Evolutionary conservation across 345 rosid species (phyloP), one percentile per base, ranked within the genome.

Genomic region (Populus davidiana): DNA sequence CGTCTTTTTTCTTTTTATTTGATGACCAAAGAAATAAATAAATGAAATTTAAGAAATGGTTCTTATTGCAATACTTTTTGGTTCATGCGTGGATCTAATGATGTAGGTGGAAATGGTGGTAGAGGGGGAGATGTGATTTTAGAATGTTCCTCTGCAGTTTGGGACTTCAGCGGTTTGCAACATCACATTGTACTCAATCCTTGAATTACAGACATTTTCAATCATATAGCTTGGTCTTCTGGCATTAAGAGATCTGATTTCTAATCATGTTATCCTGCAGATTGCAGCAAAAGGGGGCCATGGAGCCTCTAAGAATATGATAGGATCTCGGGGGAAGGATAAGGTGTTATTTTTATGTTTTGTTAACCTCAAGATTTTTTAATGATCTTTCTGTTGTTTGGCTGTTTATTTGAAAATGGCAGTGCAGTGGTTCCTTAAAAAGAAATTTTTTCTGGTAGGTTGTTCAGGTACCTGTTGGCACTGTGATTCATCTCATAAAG

Each of bases 71-170:
- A 43, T 75, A 35, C 17, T 75, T 27, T 61, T 44, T n/a, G 6
- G 29, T 71, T 74, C 74, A 64, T 76, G 13, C 21, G 64, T 79
- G 80, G 74, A 67, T 76, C 36, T 10, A 49, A 67, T 81, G 52
- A 65, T 87, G 76, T 72, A 95, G 98, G 97, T 84, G 99, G 98
- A 59, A 92, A 91, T 84, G 98, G 99, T 79, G 99, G 99, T 71
- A 90, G 90, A 86, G 99, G 98, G 66, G 99, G 99, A 52, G 93
- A 95, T 86, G 98, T 95, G 86, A 90, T 93, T 35, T 74, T 95
- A 35, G 92, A 95, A 82, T 91, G 99, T 81, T 90, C 97, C 10
- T 87, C 88, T 36, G 74, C 92, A 39, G 86, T 95, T 77, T 93
- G 98, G 99, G 98, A 95, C 85, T 92, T 95, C 77, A 86, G 93